Conservation (phyloP, 2,329 filamentous ascomycete genomes). For the Colletotrichum zoysiae region DNA sequence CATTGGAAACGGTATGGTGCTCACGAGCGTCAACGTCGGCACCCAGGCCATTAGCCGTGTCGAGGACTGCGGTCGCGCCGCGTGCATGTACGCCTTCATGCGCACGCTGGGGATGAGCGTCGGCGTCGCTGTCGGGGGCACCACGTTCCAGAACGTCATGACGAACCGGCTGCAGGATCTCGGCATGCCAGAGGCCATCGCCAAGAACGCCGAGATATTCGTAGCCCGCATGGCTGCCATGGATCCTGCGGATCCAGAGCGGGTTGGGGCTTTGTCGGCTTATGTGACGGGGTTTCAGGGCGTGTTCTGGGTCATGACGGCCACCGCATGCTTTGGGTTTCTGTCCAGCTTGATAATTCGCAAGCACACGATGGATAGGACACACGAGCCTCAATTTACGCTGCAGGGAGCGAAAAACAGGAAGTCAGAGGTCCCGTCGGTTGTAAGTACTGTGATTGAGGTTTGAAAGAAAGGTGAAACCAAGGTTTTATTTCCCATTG, state of each 20-base stretch:
- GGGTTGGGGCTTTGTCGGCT: background rate
- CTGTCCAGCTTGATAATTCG: background rate
- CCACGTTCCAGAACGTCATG: conserved; percentile 54
- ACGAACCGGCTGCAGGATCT: background rate
- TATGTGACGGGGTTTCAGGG: background rate
- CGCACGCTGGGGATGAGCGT: conserved; percentile 58
- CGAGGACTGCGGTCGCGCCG: conserved; percentile 51
- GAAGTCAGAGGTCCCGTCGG: background rate
- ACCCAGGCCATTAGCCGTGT: conserved; percentile 52
- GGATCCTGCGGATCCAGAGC: background rate
- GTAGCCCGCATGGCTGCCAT: background rate
- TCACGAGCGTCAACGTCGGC: conserved; percentile 45
- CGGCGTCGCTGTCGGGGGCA: conserved; percentile 55
- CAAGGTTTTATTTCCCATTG: background rate
- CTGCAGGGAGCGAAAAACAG: background rate
- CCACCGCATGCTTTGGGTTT: background rate
- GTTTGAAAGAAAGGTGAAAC: background rate
- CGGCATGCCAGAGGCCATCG: background rate
- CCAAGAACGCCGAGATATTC: conserved; percentile 7
- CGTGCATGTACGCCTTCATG: conserved; percentile 54
- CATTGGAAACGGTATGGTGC: conserved; percentile 34
- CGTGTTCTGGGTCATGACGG: background rate
- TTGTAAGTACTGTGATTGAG: background rate
- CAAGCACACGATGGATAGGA: background rate
- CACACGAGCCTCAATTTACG: background rate